Evolutionary conservation across 2,329 filamentous ascomycete species (phyloP).

Genomic region (Aspergillus sp.): DNA sequence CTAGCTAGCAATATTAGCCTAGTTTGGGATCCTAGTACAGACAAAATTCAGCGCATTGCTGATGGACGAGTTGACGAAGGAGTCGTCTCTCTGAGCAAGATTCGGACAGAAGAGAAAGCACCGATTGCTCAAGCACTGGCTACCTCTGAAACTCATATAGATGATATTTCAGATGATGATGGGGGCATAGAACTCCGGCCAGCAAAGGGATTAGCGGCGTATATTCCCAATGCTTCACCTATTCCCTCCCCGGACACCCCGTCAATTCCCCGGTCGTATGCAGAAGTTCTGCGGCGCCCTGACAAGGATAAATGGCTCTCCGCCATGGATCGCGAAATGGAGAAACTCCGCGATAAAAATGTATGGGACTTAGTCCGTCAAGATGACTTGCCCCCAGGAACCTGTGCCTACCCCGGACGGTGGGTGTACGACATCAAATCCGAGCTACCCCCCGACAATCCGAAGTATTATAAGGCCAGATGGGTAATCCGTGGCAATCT

Average conservation of each 20-base stretch:
- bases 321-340: not conserved
- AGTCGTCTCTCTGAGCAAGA: too few relatives aligned
- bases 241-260: too few relatives aligned
- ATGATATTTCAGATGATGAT: not conserved
- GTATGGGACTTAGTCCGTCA: not conserved
- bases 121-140: not conserved
- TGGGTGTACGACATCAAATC: not conserved
- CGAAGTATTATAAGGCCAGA: not conserved
- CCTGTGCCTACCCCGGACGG: not conserved
- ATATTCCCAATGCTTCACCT: not conserved
- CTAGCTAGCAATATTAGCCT: not conserved
- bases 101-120: not conserved
- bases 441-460: not conserved
- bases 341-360: not conserved
- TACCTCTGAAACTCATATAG: not conserved
- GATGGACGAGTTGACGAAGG: not conserved
- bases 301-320: not conserved
- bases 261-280: too few relatives aligned
- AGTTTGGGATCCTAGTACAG: not conserved
- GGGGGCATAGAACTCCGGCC: too few relatives aligned
- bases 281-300: too few relatives aligned
- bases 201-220: not conserved
- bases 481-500: not conserved
- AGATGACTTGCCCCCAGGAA: not conserved
- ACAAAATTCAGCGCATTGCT: not conserved